A percentile compares a stretch with the other conserved stretches of the same genome.
These are phyloP conservation scores for Colletotrichum tabaci DNA, from an alignment of 2,329 filamentous ascomycete species.

Conservation along the genomic window DNA sequence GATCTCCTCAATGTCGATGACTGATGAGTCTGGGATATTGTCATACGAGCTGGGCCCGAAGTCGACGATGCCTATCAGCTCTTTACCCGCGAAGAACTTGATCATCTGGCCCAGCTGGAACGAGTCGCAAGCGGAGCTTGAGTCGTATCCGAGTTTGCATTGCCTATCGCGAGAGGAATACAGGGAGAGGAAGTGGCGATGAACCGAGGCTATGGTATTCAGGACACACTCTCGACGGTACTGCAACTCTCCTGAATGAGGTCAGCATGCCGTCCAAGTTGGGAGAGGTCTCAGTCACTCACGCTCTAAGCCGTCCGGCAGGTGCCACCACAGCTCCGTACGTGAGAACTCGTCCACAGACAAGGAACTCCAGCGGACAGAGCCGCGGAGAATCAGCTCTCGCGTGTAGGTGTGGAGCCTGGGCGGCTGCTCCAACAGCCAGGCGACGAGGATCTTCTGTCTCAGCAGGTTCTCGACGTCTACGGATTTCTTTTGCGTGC, in stretches of 20 bases:
- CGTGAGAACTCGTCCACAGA: constrained; percentile 48
- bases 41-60: constrained; percentile 66
- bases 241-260: constrained; percentile 72
- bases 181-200: constrained; percentile 75
- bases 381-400: constrained; percentile 78
- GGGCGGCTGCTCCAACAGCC: constrained; percentile 74
- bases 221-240: constrained; percentile 77
- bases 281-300: constrained; percentile 45
- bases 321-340: constrained; percentile 77
- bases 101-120: constrained; percentile 86
- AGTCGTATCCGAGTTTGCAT: constrained; percentile 82
- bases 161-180: constrained; percentile 79
- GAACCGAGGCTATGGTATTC: constrained; percentile 78
- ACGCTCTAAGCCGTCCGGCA: constrained; percentile 79
- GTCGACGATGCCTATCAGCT: constrained; percentile 72
- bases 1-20: constrained; percentile 73
- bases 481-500: constrained; percentile 50
- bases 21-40: constrained; percentile 63
- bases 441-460: constrained; percentile 78
- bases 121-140: constrained; percentile 79
- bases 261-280: constrained; percentile 8
- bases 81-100: constrained; percentile 76
- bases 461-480: constrained; percentile 76
- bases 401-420: constrained; percentile 74
- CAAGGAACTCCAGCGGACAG: constrained; percentile 68